Conservation (phyloP, 176 grass and related monocot species). For the Pontederia crassipes region DNA sequence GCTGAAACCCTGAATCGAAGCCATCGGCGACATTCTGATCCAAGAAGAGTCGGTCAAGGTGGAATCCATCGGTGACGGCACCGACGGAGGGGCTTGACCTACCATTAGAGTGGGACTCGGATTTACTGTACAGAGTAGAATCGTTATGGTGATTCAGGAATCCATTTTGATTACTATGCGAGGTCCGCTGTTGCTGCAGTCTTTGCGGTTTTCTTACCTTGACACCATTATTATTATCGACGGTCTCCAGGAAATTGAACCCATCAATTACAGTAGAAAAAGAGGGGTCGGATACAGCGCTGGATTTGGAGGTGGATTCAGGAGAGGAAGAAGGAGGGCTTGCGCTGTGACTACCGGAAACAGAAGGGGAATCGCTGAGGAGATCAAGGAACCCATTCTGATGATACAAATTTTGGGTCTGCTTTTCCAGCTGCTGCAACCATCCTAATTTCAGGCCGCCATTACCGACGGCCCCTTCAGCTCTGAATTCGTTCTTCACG, state of each 20-base stretch:
- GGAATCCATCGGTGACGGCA: too few species aligned
- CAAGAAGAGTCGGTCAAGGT: too few species aligned
- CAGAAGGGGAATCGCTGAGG: background rate
- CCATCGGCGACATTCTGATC: background rate
- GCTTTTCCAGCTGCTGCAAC: background rate
- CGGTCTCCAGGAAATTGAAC: background rate
- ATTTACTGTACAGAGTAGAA: too few species aligned
- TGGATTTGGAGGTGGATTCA: background rate
- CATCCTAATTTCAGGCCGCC: background rate
- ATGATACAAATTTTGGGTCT: background rate
- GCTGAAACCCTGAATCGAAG: background rate
- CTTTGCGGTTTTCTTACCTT: too few species aligned
- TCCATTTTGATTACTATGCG: too few species aligned
- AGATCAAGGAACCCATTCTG: background rate
- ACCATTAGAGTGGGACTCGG: too few species aligned
- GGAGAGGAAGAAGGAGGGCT: background rate
- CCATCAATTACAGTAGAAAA: background rate
- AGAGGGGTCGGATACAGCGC: background rate
- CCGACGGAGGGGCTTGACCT: too few species aligned
- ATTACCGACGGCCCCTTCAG: background rate
- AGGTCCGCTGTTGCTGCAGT: too few species aligned
- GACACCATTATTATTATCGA: too few species aligned
- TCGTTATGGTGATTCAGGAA: too few species aligned
- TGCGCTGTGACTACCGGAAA: too few species aligned
- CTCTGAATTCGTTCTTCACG: background rate